Evolutionary conservation across 768 basidiomycete species (phyloP), one percentile per base, ranked within the genome.

Genomic region (Tylopilus subfusipes): DNA sequence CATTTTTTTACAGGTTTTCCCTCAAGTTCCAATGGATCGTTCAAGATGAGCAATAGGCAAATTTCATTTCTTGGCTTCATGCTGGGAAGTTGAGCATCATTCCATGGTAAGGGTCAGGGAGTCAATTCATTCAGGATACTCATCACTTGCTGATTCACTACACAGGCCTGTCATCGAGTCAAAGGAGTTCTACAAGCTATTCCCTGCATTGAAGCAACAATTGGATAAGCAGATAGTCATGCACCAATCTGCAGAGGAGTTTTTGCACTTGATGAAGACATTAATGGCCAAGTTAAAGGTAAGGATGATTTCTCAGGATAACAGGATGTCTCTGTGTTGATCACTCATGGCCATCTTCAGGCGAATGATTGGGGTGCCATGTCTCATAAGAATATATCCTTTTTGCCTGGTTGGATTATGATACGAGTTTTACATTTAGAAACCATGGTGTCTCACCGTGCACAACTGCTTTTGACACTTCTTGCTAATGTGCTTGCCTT

Each of bases 241-340:
- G 0, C 82, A 85, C 59, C 67, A 63, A 0, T 71, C 75, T 0
- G 84, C 80, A 0, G 79, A 78, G 18, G 75, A 80, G 53, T 85
- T 85, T 58, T 67, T 85, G 6, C 76, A 78, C 36, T 72, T 77
- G 3, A 69, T 86, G 62, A 85, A 85, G 64, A 82, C 81, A 0
- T 56, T 85, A 42, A 85, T 85, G 84, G 84, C 84, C n/a, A 86
- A 85, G 53, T 60, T 85, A 38, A 85, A 85, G 75, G 84, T 81
- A 46, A 54, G 51, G 30, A 14, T 51, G 2, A 0, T 50, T 16
- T 9, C 4, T 50, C 4, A 4, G 18, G 12, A n/a, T 16, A 18
- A 16, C 8, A 0, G 8, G 4, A 18, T 24, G n/a, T n/a, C n/a
- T n/a, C n/a, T n/a, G n/a, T n/a, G 18, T 30, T 31, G 8, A 39